Evolutionary conservation across 2,329 filamentous ascomycete genomes (phyloP), one percentile per base, ranked within the genome.

Genomic region (Aspergillus neoniger): DNA sequence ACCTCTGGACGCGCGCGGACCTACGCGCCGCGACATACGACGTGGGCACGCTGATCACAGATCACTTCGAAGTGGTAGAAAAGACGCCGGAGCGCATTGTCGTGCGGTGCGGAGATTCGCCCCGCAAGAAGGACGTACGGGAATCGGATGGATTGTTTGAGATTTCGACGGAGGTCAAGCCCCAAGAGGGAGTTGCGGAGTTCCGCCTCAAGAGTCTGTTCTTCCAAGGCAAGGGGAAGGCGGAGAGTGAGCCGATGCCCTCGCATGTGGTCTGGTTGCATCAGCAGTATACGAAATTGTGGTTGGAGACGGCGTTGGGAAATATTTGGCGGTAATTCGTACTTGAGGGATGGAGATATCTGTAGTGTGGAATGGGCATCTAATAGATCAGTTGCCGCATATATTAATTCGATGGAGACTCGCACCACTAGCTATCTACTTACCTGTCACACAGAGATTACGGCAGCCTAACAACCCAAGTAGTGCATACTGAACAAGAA

Each of bases 31-130:
- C 80, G 59, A 80, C 66, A 9, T 91, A 91, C 70, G 82, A 86
- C 19, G 79, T 82, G 41, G 88, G 88, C 36, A 89, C 88, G 1
- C 71, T 80, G 43, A 83, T 91, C 59, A 89, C 86, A 3, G 87
- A 91, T 70, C 88, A 91, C 73, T 91, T 91, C 69, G 86, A 91
- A 72, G 87, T 91, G 0, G 77, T 91, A 1, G 84, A 87, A 56
- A 88, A 88, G 75, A 87, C 84, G 0, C 77, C 83, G 0, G 81
- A 80, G 6, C 78, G 81, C 10, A 87, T 91, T 61, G 81, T 86
- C 0, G 81, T 91, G 21, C 85, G 88, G 21, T 88, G 85, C 65
- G 88, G 88, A 15, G 88, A 88, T 63, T 36, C 85, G 2, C 88
- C 88, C 0, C 79, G 85, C 21, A 84, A 84, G 48, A 77, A 77